Evolutionary conservation across 1,284 basidiomycete species (phyloP).

Genomic region (Ustanciosporium gigantosporum): DNA sequence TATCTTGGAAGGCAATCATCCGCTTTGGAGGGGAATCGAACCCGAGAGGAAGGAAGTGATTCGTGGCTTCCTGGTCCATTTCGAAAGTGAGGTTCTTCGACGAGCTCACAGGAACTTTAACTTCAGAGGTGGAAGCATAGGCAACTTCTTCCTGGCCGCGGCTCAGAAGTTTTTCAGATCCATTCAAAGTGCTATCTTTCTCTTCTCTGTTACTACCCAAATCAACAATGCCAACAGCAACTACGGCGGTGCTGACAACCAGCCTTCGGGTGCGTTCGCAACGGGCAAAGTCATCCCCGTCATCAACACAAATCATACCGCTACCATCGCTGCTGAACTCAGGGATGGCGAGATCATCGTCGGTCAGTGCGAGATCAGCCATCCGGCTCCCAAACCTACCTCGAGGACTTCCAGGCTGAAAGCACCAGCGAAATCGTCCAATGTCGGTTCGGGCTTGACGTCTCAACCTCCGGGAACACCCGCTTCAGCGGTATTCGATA

Average conservation of each 20-base stretch:
- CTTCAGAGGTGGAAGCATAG: constrained; percentile 54
- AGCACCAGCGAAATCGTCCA: neutral
- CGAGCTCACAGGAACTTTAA: constrained; percentile 67
- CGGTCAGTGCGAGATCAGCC: constrained; percentile 96
- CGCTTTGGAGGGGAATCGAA: constrained; percentile 84
- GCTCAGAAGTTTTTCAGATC: constrained; percentile 55
- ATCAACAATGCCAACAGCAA: constrained; percentile 54
- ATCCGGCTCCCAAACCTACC: constrained; percentile 66
- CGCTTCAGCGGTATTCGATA: constrained; percentile 39
- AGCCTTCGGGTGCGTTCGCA: neutral
- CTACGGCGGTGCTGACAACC: no score
- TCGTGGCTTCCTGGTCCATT: constrained; percentile 73
- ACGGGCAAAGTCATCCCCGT: constrained; percentile 77
- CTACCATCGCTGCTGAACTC: constrained; percentile 94
- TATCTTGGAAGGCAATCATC: constrained; percentile 85
- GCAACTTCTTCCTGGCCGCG: constrained; percentile 55
- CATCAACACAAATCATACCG: constrained; percentile 91
- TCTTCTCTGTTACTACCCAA: constrained; percentile 88
- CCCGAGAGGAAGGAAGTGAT: constrained; percentile 89
- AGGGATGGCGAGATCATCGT: constrained; percentile 77
- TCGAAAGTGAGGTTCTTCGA: constrained; percentile 81
- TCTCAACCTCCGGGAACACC: constrained; percentile 29
- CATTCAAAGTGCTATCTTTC: constrained; percentile 82
- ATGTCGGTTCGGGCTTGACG: neutral
- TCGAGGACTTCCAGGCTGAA: no score